These are phyloP conservation scores for Inga oerstediana DNA, from an alignment of 306 rosid genomes.

Conservation along the genomic window DNA sequence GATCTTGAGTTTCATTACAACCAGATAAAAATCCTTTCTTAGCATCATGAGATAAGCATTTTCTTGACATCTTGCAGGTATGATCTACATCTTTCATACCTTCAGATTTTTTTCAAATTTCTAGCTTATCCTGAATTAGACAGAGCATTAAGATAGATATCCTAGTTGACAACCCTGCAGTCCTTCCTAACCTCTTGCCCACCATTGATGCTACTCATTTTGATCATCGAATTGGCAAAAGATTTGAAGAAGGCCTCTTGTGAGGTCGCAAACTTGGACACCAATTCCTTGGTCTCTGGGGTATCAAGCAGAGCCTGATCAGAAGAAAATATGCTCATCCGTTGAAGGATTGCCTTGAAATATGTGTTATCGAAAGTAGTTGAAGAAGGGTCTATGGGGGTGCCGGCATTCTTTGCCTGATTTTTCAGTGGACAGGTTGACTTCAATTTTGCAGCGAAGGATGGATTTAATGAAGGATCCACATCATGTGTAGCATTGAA, in stretches of 20 bases:
- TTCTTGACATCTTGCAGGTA: background rate
- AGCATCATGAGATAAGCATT: no score
- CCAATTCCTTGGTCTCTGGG: slow-evolving; percentile 57
- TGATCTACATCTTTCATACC: background rate
- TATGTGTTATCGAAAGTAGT: slow-evolving; percentile 67
- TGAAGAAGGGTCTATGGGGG: slow-evolving; percentile 56
- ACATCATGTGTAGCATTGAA: slow-evolving; percentile 57
- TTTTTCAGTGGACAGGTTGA: slow-evolving; percentile 61
- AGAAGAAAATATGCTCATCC: slow-evolving; percentile 63
- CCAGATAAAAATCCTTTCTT: background rate
- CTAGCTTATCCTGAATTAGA: slow-evolving; percentile 9
- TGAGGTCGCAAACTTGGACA: slow-evolving; percentile 58
- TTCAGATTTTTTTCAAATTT: background rate
- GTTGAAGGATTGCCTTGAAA: slow-evolving; percentile 69
- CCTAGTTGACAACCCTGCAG: slow-evolving; percentile 57
- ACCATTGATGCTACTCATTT: slow-evolving; percentile 64
- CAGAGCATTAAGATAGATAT: slow-evolving; percentile 25
- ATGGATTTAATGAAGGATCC: slow-evolving; percentile 62
- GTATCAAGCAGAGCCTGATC: slow-evolving; percentile 66
- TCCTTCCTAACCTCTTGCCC: slow-evolving; percentile 64
- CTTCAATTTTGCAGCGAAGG: slow-evolving; percentile 58
- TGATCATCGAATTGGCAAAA: slow-evolving; percentile 74
- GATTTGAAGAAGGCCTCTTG: slow-evolving; percentile 49
- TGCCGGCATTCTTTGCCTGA: slow-evolving; percentile 61
- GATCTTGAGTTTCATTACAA: slow-evolving; percentile 21